Percentiles rank a stretch among this genome's conserved stretches.
These are phyloP conservation scores for Claviceps citrina DNA, from an alignment of 2,329 filamentous ascomycete species.

Conservation along the genomic window DNA sequence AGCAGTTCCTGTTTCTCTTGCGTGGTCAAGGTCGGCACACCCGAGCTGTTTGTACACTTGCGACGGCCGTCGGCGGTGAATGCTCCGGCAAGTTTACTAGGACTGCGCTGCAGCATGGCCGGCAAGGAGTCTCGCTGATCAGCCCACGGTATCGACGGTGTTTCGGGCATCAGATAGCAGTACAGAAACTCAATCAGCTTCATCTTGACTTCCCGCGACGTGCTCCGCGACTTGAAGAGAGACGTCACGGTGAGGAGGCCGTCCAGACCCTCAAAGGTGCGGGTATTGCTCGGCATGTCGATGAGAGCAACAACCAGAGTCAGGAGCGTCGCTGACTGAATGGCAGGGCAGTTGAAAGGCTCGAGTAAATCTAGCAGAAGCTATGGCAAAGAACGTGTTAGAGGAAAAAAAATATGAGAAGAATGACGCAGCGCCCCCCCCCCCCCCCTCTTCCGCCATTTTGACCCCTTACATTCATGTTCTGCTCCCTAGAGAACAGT, in stretches of 20 bases:
- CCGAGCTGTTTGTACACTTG: slow-evolving; percentile 21
- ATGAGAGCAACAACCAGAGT: slow-evolving; percentile 81
- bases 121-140: slow-evolving; percentile 30
- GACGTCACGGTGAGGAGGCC: slow-evolving; percentile 83
- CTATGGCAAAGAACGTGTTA: slow-evolving; percentile 20
- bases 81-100: slow-evolving; percentile 49
- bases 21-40: slow-evolving; percentile 42
- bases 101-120: slow-evolving; percentile 47
- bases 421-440: no score
- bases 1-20: slow-evolving; percentile 71
- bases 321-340: slow-evolving; percentile 79
- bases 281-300: slow-evolving; percentile 72
- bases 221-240: slow-evolving; percentile 78
- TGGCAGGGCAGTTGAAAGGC: slow-evolving; percentile 76
- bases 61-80: slow-evolving; percentile 26
- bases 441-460: background rate
- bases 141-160: slow-evolving; percentile 39
- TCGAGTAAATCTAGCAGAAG: slow-evolving; percentile 89
- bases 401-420: no score
- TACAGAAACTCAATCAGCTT: slow-evolving; percentile 96
- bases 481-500: slow-evolving; percentile 74
- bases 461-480: slow-evolving; percentile 62
- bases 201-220: slow-evolving; percentile 77
- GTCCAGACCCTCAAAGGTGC: slow-evolving; percentile 82
- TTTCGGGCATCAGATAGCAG: slow-evolving; percentile 96